phyloP scores from a whole-genome alignment of 495 filamentous ascomycete species.

The Amniculicola lignicola region DNA sequence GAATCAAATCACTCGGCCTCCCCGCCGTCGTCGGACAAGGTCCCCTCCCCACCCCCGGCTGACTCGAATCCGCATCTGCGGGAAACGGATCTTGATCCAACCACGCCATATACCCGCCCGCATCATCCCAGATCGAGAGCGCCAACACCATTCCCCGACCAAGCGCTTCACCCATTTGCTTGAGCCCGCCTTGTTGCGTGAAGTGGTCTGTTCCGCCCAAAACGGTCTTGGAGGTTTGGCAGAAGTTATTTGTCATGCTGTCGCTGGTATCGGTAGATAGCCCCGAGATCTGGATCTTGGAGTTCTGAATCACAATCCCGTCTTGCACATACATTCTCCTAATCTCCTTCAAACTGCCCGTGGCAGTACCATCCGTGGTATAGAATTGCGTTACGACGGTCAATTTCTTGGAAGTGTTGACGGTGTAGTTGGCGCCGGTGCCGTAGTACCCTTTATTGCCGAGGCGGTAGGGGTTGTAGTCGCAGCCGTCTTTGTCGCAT shows the following conservation, averaged over 20 bases:
- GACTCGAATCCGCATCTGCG: slow-evolving; percentile 44
- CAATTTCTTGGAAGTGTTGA: slow-evolving; percentile 59
- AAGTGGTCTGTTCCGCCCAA: slow-evolving; percentile 55
- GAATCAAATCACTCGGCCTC: slow-evolving; percentile 54
- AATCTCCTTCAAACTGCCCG: slow-evolving; percentile 57
- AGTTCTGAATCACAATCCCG: slow-evolving; percentile 58
- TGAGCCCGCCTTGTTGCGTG: slow-evolving; percentile 56
- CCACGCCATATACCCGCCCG: slow-evolving; percentile 75
- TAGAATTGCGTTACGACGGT: slow-evolving; percentile 68
- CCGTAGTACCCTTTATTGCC: slow-evolving; percentile 58
- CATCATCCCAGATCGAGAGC: slow-evolving; percentile 77
- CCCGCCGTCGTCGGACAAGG: slow-evolving; percentile 10
- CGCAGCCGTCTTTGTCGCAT: slow-evolving; percentile 64
- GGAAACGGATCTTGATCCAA: slow-evolving; percentile 72
- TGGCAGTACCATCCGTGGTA: slow-evolving; percentile 43
- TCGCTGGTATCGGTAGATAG: slow-evolving; percentile 50
- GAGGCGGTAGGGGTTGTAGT: slow-evolving; percentile 59
- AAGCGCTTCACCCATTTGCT: slow-evolving; percentile 56
- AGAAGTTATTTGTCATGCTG: slow-evolving; percentile 60
- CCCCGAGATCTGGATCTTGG: slow-evolving; percentile 51
- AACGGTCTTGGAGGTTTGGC: slow-evolving; percentile 50
- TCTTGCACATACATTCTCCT: slow-evolving; percentile 60
- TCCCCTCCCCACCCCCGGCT: slow-evolving; percentile 16
- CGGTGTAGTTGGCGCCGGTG: slow-evolving; percentile 40
- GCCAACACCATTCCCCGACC: slow-evolving; percentile 65